These are phyloP conservation scores for Tremellales sp. DNA, from an alignment of 1,284 basidiomycete genomes.

Conservation along the genomic window DNA sequence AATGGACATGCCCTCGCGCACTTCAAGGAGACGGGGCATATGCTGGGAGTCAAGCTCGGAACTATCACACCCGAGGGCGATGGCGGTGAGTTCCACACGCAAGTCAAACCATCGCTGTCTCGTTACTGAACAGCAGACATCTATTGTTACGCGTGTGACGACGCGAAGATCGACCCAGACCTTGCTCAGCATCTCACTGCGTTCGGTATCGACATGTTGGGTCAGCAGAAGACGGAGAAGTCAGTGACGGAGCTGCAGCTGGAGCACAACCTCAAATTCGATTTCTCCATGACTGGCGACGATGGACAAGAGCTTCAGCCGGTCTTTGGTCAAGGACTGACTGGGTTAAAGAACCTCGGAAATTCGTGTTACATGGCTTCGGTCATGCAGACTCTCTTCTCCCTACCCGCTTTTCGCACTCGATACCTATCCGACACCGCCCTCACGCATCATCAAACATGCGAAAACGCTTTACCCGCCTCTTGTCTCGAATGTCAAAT, in stretches of 20 bases:
- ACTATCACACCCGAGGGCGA: slow-evolving; percentile 94
- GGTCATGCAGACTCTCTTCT: slow-evolving; percentile 80
- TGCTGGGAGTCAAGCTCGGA: slow-evolving; percentile 87
- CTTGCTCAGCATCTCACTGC: slow-evolving; percentile 69
- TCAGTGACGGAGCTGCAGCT: slow-evolving; percentile 98
- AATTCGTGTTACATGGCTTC: slow-evolving; percentile 99
- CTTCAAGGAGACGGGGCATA: slow-evolving; percentile 70
- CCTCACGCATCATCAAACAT: slow-evolving; percentile 60
- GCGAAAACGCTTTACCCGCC: slow-evolving; percentile 67
- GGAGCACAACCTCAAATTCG: slow-evolving; percentile 92
- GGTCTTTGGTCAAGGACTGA: slow-evolving; percentile 81
- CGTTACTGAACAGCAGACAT: slow-evolving; percentile 59
- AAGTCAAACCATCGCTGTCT: too few species aligned
- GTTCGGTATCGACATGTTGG: slow-evolving; percentile 83
- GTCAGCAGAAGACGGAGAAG: slow-evolving; percentile 90
- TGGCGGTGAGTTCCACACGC: slow-evolving; percentile 67
- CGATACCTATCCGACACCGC: slow-evolving; percentile 63
- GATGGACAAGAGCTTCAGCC: slow-evolving; percentile 84
- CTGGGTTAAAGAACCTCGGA: slow-evolving; percentile 87
- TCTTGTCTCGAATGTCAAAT: slow-evolving; percentile 92
- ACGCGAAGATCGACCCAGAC: slow-evolving; percentile 75
- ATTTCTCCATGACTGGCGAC: slow-evolving; percentile 89
- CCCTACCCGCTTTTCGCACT: slow-evolving; percentile 69
- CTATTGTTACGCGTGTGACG: slow-evolving; percentile 91
- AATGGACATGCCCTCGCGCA: slow-evolving; percentile 89